Conservation (phyloP, 805 yeast genomes). For the Suhomyces faveliae region DNA sequence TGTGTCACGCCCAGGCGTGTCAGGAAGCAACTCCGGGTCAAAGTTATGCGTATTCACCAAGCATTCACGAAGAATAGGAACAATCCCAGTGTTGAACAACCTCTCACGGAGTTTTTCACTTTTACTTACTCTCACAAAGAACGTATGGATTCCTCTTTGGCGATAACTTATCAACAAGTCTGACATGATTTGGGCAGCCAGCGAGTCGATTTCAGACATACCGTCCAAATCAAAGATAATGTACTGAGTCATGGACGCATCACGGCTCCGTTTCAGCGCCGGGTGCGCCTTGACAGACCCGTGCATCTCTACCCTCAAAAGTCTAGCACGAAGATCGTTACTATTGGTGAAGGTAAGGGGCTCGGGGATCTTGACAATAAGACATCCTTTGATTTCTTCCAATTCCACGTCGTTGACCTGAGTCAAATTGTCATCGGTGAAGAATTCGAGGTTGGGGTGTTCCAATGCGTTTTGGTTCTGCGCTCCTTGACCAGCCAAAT, state of each 20-base stretch:
- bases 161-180: conserved; percentile 30
- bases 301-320: conserved; percentile 41
- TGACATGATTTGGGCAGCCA: conserved; percentile 39
- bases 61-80: conserved; percentile 22
- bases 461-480: not conserved
- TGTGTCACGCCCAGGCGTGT: conserved; percentile 13
- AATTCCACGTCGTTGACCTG: conserved; percentile 35
- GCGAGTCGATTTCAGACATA: conserved; percentile 42
- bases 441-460: conserved; percentile 25
- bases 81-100: conserved; percentile 31
- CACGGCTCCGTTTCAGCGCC: conserved; percentile 36
- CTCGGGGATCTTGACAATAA: conserved; percentile 43
- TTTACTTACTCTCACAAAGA: conserved; percentile 36
- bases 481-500: not conserved
- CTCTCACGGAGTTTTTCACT: conserved; percentile 26
- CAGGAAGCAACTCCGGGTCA: conserved; percentile 5
- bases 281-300: conserved; percentile 47
- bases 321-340: conserved; percentile 36
- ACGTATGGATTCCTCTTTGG: conserved; percentile 28
- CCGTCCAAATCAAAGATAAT: conserved; percentile 43
- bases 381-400: conserved; percentile 46
- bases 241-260: conserved; percentile 38
- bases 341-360: conserved; percentile 44
- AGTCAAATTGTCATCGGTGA: conserved; percentile 35
- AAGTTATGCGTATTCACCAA: conserved; percentile 25